Conservation (phyloP, 257 asterid species). For the Ballota nigra region DNA sequence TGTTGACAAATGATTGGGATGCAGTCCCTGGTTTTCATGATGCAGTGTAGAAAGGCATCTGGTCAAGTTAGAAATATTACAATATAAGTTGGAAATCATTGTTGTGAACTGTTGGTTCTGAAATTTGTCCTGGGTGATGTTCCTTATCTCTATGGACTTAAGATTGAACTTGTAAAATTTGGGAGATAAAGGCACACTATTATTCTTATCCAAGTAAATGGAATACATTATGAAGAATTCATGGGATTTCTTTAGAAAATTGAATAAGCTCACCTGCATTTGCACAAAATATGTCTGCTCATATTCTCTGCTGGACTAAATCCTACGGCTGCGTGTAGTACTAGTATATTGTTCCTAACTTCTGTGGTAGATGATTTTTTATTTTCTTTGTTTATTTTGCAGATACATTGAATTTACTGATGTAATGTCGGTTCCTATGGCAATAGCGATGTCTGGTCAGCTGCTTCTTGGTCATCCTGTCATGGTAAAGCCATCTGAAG, state of each 20-base stretch:
- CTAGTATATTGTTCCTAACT: neutral
- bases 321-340: neutral
- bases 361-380: conserved; percentile 5
- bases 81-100: conserved; percentile 1
- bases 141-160: neutral
- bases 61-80: neutral
- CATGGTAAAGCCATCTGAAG: conserved; percentile 83
- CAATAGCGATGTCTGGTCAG: conserved; percentile 75
- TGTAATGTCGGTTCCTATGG: conserved; percentile 73
- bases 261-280: conserved; percentile 9
- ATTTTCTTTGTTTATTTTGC: conserved; percentile 20
- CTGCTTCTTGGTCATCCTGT: conserved; percentile 65
- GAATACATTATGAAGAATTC: neutral
- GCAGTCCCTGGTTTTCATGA: neutral
- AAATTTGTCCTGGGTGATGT: neutral
- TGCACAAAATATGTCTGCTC: neutral
- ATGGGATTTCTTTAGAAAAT: neutral
- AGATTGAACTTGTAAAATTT: conserved; percentile 1
- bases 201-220: neutral
- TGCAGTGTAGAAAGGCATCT: neutral
- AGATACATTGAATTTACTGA: conserved; percentile 72
- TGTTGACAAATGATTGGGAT: neutral
- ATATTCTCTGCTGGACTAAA: neutral
- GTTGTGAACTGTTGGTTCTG: neutral
- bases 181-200: neutral